Evolutionary conservation across 2,329 filamentous ascomycete genomes (phyloP), one percentile per base, ranked within the genome.

Genomic region (Scleromitrula shiraiana): DNA sequence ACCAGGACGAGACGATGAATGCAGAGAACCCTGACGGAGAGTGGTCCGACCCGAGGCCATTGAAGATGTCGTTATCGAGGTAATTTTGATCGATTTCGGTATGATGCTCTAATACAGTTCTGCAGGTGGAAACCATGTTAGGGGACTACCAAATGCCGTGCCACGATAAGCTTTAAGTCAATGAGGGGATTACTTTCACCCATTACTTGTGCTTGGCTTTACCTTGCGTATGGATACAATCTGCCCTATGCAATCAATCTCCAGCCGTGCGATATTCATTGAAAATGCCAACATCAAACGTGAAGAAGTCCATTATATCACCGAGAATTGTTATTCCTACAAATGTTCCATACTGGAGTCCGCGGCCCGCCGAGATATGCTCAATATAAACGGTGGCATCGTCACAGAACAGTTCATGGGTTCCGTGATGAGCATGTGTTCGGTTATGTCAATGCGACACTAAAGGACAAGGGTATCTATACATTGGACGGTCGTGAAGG

Each of bases 311-410:
- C n/a, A n/a, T n/a, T n/a, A n/a, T n/a, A n/a, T n/a, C n/a, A n/a
- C n/a, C n/a, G n/a, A n/a, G n/a, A n/a, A n/a, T n/a, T n/a, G n/a
- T n/a, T n/a, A n/a, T n/a, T n/a, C n/a, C n/a, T n/a, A n/a, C n/a
- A n/a, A n/a, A n/a, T n/a, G n/a, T n/a, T n/a, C n/a, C n/a, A n/a
- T n/a, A n/a, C n/a, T n/a, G n/a, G n/a, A n/a, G n/a, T n/a, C n/a
- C n/a, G n/a, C n/a, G n/a, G n/a, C n/a, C n/a, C n/a, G 36, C 44
- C 35, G n/a, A 41, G 20, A 46, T 20, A 40, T 39, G 26, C 19
- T 27, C n/a, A 46, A 33, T 23, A 41, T 26, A 24, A n/a, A 20
- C 32, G 27, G 44, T 46, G 44, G 44, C 44, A 26, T 32, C 30
- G 12, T 35, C 26, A 33, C 26, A 46, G 12, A 30, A 33, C 29